Percentiles rank a stretch among this genome's conserved stretches.
phyloP scores from a whole-genome alignment of 768 basidiomycete genomes.

The Russula griseocarnosa region DNA sequence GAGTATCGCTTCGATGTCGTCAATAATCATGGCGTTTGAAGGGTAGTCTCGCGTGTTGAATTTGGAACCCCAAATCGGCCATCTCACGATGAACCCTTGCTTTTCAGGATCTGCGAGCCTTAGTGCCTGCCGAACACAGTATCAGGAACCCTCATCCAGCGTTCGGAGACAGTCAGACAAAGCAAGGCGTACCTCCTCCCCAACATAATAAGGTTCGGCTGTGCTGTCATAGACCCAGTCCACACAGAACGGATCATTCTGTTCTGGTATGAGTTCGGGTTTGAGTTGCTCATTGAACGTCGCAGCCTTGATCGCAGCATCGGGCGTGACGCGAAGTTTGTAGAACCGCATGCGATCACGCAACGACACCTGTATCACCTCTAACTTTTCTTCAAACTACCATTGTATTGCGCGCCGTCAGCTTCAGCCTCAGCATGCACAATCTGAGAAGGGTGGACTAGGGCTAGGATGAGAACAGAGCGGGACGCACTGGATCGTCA shows the following conservation, averaged over 20 bases:
- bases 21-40: conserved; percentile 63
- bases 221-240: conserved; percentile 71
- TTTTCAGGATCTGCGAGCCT: conserved; percentile 62
- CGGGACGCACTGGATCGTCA: conserved; percentile 58
- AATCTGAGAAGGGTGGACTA: neutral
- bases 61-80: conserved; percentile 76
- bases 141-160: neutral
- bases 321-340: conserved; percentile 70
- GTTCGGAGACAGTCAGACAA: neutral
- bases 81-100: conserved; percentile 68
- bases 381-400: conserved; percentile 75
- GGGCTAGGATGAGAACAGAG: neutral
- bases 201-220: conserved; percentile 55
- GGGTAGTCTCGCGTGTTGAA: conserved; percentile 81
- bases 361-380: conserved; percentile 64
- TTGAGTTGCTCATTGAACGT: conserved; percentile 80
- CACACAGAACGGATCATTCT: conserved; percentile 75
- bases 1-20: conserved; percentile 74
- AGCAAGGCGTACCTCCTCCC: conserved; percentile 54
- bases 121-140: conserved; percentile 48
- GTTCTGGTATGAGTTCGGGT: conserved; percentile 80
- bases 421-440: neutral
- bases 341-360: conserved; percentile 85
- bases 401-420: neutral
- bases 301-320: conserved; percentile 64